Evolutionary conservation across 768 basidiomycete species (phyloP).

Genomic region (Calocera cornea): DNA sequence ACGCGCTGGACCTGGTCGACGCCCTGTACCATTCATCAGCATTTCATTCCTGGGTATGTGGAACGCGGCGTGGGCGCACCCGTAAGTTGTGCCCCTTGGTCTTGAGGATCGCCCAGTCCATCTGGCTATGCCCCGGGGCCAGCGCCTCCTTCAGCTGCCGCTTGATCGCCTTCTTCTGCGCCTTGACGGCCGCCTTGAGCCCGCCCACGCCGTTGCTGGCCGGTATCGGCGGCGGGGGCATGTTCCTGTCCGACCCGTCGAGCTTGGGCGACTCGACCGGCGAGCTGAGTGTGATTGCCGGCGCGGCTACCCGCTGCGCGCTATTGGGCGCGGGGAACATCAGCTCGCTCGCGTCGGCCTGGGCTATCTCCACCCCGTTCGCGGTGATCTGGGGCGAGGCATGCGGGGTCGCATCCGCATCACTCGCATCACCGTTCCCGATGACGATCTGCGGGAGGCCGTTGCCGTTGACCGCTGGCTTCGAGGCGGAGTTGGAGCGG

Average conservation of each 20-base stretch:
- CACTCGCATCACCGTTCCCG: not conserved
- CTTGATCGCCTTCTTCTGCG: constrained; percentile 33
- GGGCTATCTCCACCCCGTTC: not conserved
- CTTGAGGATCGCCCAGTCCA: constrained; percentile 91
- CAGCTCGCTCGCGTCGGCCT: not conserved
- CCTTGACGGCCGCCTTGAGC: constrained; percentile 16
- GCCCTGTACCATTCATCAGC: constrained; percentile 22
- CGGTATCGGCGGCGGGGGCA: not conserved
- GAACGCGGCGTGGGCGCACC: constrained; percentile 26
- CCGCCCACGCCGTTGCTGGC: not conserved
- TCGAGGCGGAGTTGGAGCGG: too few relatives aligned
- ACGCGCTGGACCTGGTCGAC: constrained; percentile 54
- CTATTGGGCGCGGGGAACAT: not conserved
- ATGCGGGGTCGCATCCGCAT: too few relatives aligned
- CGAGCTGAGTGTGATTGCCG: not conserved
- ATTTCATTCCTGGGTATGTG: constrained; percentile 12
- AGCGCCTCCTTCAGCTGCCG: constrained; percentile 65
- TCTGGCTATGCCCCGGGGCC: constrained; percentile 75
- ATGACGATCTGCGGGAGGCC: not conserved
- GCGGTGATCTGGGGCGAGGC: too few relatives aligned
- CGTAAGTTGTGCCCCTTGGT: constrained; percentile 65
- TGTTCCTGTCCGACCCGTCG: not conserved
- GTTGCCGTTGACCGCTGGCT: too few relatives aligned
- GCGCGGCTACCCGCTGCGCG: not conserved
- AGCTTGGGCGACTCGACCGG: not conserved